Evolutionary conservation across 805 yeast species (phyloP).

Genomic region (Cyberlindnera xishuangbannaensis): DNA sequence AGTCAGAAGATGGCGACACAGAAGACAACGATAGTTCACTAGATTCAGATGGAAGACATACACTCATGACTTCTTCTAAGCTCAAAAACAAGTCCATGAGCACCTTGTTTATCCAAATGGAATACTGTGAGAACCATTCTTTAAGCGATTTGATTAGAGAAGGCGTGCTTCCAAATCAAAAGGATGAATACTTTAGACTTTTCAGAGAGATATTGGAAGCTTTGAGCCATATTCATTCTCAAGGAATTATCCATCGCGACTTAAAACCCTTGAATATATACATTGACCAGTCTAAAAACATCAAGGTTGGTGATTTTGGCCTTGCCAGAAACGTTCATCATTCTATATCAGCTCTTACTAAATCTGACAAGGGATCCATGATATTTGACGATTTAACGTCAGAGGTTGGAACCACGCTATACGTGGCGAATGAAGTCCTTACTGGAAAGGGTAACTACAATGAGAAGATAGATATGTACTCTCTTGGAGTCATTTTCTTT

Average conservation of each 20-base stretch:
- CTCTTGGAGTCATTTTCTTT: slow-evolving; percentile 89
- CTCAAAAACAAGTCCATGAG: slow-evolving; percentile 37
- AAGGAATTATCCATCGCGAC: slow-evolving; percentile 93
- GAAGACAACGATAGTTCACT: slow-evolving; percentile 22
- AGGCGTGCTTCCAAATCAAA: slow-evolving; percentile 62
- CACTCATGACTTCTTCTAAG: slow-evolving; percentile 16
- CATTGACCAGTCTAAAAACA: slow-evolving; percentile 82
- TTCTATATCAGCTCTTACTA: slow-evolving; percentile 26
- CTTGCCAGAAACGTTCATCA: slow-evolving; percentile 84
- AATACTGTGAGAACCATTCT: slow-evolving; percentile 94
- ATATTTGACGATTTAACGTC: slow-evolving; percentile 74
- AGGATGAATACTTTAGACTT: slow-evolving; percentile 85
- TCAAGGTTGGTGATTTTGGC: slow-evolving; percentile 96
- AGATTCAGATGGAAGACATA: slow-evolving; percentile 6
- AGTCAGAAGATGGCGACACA: slow-evolving; percentile 19
- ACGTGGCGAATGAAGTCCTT: slow-evolving; percentile 86
- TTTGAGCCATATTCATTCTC: slow-evolving; percentile 81
- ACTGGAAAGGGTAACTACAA: slow-evolving; percentile 71
- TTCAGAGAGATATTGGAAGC: slow-evolving; percentile 88
- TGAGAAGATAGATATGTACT: slow-evolving; percentile 93
- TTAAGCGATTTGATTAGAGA: slow-evolving; percentile 71
- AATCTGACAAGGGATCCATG: slow-evolving; percentile 20
- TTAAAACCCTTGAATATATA: slow-evolving; percentile 93
- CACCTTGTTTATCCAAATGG: slow-evolving; percentile 94
- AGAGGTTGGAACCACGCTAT: slow-evolving; percentile 89